Evolutionary conservation across 805 yeast species (phyloP), one percentile per base, ranked within the genome.

Genomic region (Metschnikowia cubensis): DNA sequence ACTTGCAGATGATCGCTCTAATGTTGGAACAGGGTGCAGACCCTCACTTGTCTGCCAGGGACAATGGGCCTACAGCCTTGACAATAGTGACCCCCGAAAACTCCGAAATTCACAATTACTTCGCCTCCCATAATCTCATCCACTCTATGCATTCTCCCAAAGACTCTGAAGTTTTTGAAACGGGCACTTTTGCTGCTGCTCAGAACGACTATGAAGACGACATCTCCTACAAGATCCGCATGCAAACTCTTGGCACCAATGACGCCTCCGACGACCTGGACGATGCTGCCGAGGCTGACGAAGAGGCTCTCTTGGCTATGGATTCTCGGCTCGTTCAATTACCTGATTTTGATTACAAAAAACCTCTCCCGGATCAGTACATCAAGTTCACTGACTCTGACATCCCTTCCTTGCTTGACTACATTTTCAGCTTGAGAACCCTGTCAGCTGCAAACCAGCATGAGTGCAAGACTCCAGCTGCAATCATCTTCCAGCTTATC

Each of bases 21-120:
- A 68, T 89, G 51, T 65, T 89, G 48, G 79, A 80, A 39, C 74
- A 75, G 50, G 86, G 84, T 35, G 92, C 91, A 0, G 85, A 84
- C 52, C 81, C 83, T 1, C 72, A 76, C 37, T 67, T 77, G 42
- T 63, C 66, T 34, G 63, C 65, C 2, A 49, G 55, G 25, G 60
- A 60, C 33, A 71, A 65, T 45, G 64, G 67, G 10, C 77, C 75
- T 50, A 72, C 75, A 47, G 91, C 90, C 1, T 66, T 79, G 29
- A 82, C 81, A 50, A 61, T 88, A 52, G 75, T 85, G 3, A 67
- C 71, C 20, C 84, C 83, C 1, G 83, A 78, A 21, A 69, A 83
- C 3, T 21, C 55, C 1, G 76, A 74, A n/a, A 70, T 86, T 55
- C 73, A 79, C 53, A 82, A 77, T 34, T 85, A 76, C 63, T 79